Base-by-base conservation (phyloP, 176 grass and related monocot species). In the Guadua angustifolia region DNA sequence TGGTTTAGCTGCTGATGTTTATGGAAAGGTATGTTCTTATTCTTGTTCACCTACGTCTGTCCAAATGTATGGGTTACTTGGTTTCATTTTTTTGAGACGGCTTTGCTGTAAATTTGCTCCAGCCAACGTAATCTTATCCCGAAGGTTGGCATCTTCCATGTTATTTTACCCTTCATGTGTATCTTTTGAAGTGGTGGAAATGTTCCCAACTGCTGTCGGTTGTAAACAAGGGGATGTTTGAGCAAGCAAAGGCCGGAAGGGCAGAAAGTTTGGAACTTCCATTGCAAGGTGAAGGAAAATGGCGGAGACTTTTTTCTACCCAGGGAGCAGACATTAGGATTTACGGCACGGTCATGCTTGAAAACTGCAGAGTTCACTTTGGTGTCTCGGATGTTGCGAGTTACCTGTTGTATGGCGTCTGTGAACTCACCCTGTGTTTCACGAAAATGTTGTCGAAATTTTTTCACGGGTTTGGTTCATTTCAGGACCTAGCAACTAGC, bases 251-350 rank as follows among this genome's bases (percentile, higher is more conserved):
- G 85, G 62, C 66, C 29, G 47, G 1, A 81, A 44, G 65, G 11
- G 11, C 78, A 60, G 50, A 99, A 87, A 71, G 81, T 94, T 84
- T 89, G 90, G 81, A 99, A 80, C 68, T 95, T 99, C 88, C 93
- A 94, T 73, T 99, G 89, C 58, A 95, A 92, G 83, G 86, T 91
- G 53, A 94, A 94, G 86, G 96, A 95, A 82, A 95, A 92, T 38
- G 80, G 89, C 8, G 66, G 84, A 0, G 93, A 94, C 9, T 94
- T 92, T 52, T 95, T 99, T 29, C 80, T 99, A 99, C 73, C 86
- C 96, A 64, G 91, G 91, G 53, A 91, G 78, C 71, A 79, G 82
- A 51, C 88, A 87, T 66, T 99, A 91, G 88, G 50, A 53, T 51
- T 80, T 53, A 17, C 46, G 43, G 25, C 11, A 52, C 55, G 33